phyloP scores from a whole-genome alignment of 2,329 filamentous ascomycete species.

The Cordyceps pruinosa region DNA sequence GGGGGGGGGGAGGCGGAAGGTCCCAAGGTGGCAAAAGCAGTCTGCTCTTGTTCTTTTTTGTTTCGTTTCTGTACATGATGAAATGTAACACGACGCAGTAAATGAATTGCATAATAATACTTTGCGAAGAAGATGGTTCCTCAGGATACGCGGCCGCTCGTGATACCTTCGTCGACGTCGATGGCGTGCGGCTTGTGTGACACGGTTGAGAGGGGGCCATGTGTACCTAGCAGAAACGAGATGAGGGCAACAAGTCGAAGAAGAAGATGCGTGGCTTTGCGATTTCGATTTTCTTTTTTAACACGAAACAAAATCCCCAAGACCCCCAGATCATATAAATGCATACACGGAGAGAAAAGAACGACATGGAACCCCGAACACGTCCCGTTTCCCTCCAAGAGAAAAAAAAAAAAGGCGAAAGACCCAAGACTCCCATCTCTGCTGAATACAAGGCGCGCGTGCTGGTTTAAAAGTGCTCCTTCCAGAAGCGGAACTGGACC shows the following conservation, averaged over 20 bases:
- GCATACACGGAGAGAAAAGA: neutral
- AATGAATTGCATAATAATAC: neutral
- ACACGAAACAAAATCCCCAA: neutral
- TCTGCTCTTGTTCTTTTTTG: no score
- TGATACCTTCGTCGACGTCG: no score
- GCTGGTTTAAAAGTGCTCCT: constrained; percentile 70
- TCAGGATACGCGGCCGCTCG: no score
- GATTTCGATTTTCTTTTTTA: neutral
- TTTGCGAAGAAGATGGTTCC: neutral
- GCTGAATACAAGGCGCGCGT: constrained; percentile 14
- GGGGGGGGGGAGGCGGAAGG: no score
- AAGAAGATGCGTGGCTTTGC: neutral
- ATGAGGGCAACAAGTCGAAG: neutral
- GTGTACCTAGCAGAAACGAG: no score
- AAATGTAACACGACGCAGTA: neutral
- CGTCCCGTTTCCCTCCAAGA: neutral
- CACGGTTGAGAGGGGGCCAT: no score
- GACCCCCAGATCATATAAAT: neutral
- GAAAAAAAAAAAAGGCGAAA: neutral
- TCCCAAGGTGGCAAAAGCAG: neutral
- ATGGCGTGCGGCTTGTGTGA: no score
- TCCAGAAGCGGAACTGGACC: constrained; percentile 96
- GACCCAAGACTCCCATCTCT: neutral
- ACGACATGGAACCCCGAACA: neutral
- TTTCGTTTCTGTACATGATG: neutral